Conservation (phyloP, 2,329 filamentous ascomycete species). For the Neofusicoccum sp. region DNA sequence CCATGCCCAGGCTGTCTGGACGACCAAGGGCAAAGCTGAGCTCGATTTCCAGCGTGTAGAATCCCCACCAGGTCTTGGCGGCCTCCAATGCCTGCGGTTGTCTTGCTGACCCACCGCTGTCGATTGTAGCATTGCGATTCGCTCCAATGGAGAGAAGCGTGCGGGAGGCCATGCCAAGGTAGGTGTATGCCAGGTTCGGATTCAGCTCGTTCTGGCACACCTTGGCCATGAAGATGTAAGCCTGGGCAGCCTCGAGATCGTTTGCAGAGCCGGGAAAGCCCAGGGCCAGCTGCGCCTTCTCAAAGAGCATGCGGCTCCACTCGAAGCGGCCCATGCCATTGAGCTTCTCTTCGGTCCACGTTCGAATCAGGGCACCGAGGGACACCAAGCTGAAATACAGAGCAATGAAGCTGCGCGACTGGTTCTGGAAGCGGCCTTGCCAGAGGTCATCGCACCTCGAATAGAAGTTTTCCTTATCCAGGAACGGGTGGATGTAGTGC, state of each 20-base stretch:
- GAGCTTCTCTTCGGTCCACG: constrained; percentile 44
- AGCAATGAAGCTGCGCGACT: constrained; percentile 45
- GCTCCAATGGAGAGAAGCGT: constrained; percentile 50
- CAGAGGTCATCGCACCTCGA: constrained; percentile 45
- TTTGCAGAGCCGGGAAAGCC: constrained; percentile 44
- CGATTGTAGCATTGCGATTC: constrained; percentile 38
- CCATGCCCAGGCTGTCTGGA: constrained; percentile 49
- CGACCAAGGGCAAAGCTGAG: constrained; percentile 50
- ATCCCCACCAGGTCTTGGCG: constrained; percentile 24
- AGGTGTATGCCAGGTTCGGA: constrained; percentile 50
- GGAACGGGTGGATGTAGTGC: constrained; percentile 49
- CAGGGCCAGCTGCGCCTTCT: constrained; percentile 41
- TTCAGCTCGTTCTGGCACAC: constrained; percentile 52
- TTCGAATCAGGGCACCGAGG: constrained; percentile 46
- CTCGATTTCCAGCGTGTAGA: constrained; percentile 24
- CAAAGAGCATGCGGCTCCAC: constrained; percentile 49
- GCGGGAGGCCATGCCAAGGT: constrained; percentile 48
- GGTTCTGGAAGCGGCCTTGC: constrained; percentile 34
- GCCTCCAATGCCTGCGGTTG: constrained; percentile 8
- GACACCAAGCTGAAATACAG: constrained; percentile 50
- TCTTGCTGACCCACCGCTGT: neutral
- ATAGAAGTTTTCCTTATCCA: constrained; percentile 48
- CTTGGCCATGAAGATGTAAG: constrained; percentile 50
- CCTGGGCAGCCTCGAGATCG: constrained; percentile 50
- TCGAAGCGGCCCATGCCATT: constrained; percentile 46